phyloP scores from a whole-genome alignment of 176 grass and related monocot genomes.

The Avena eriantha region DNA sequence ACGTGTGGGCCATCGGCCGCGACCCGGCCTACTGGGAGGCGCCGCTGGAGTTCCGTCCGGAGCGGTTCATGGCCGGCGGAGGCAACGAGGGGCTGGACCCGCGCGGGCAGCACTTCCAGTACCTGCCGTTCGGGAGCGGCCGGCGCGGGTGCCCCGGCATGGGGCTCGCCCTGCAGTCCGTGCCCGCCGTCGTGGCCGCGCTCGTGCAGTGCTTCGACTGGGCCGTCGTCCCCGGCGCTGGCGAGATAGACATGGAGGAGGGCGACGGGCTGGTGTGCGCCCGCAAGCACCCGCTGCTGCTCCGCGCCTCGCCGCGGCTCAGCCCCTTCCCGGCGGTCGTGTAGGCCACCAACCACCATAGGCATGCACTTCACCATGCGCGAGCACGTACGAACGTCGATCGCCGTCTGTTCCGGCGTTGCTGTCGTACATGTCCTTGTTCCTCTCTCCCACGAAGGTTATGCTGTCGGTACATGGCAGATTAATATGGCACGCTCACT shows the following conservation, averaged over 20 bases:
- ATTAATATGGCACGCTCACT: background rate
- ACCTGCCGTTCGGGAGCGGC: constrained; percentile 77
- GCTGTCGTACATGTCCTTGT: background rate
- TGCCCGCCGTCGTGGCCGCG: constrained; percentile 52
- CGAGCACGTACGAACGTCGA: background rate
- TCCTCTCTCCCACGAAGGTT: too few species aligned
- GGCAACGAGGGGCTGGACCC: constrained; percentile 34
- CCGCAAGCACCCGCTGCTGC: constrained; percentile 53
- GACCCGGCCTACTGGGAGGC: constrained; percentile 62
- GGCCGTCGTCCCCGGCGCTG: background rate
- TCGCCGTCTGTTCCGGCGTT: background rate
- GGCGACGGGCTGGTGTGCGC: constrained; percentile 57
- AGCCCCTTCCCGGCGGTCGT: constrained; percentile 48
- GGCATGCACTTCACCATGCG: too few species aligned
- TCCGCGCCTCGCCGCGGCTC: constrained; percentile 47
- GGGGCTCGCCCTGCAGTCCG: constrained; percentile 55
- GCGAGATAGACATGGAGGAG: constrained; percentile 72
- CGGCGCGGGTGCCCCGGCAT: constrained; percentile 66
- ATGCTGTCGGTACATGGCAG: too few species aligned
- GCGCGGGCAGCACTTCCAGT: constrained; percentile 69
- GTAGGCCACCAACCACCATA: background rate
- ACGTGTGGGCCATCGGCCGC: constrained; percentile 62
- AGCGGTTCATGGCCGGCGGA: constrained; percentile 58
- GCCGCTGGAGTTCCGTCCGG: constrained; percentile 64
- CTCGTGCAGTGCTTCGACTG: constrained; percentile 83